Conservation (phyloP, 352 stramenopile species). For the Pythium scleroteichum region DNA sequence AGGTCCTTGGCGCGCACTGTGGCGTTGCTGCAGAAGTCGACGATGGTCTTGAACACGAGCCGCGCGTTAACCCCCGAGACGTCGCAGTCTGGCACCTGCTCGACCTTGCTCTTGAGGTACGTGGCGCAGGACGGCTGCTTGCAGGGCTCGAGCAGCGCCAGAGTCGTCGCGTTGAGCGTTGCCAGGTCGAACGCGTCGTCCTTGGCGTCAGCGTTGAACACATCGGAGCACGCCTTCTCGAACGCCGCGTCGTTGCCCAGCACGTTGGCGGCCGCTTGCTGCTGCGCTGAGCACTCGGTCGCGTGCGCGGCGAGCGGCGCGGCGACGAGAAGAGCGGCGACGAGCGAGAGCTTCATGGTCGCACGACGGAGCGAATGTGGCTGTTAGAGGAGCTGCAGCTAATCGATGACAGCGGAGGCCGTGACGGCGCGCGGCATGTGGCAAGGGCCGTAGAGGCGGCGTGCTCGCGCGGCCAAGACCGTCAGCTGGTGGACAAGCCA, state of each 20-base stretch:
- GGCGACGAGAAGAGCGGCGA: not conserved
- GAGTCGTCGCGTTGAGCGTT: slow-evolving; percentile 14
- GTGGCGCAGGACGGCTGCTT: slow-evolving; percentile 16
- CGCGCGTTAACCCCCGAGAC: slow-evolving; percentile 16
- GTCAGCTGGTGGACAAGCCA: not conserved
- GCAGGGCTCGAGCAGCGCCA: slow-evolving; percentile 11
- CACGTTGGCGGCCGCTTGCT: slow-evolving; percentile 18
- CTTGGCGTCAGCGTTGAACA: slow-evolving; percentile 11
- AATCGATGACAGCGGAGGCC: too few species aligned
- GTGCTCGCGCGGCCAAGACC: not conserved
- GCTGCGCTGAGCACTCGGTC: slow-evolving; percentile 16
- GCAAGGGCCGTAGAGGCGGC: not conserved
- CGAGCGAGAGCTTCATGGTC: slow-evolving; percentile 16
- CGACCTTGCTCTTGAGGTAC: slow-evolving; percentile 20
- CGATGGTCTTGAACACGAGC: slow-evolving; percentile 23
- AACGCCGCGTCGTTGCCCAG: slow-evolving; percentile 13
- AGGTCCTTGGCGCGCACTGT: not conserved
- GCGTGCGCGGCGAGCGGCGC: slow-evolving; percentile 6
- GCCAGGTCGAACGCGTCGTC: slow-evolving; percentile 6
- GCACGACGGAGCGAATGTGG: too few species aligned
- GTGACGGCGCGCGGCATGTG: too few species aligned
- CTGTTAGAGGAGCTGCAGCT: too few species aligned
- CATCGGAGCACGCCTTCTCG: slow-evolving; percentile 13
- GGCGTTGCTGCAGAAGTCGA: slow-evolving; percentile 18
- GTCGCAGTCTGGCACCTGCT: slow-evolving; percentile 20